A percentile compares a stretch with the other conserved stretches of the same genome.
Evolutionary conservation across 1,284 basidiomycete genomes (phyloP).

Genomic region (Porogramme epimiltina): DNA sequence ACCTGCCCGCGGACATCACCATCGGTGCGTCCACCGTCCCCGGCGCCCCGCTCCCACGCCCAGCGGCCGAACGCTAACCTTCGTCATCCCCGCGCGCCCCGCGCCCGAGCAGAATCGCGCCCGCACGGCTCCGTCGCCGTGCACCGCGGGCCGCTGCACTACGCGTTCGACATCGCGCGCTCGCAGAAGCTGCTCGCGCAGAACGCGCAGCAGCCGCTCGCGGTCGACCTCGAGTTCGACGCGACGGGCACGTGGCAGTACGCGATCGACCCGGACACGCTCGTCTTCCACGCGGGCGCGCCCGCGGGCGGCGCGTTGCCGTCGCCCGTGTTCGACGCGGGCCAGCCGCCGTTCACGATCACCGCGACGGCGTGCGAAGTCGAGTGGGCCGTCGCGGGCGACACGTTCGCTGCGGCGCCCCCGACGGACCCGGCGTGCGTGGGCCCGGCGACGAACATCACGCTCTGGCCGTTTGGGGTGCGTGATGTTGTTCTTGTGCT

Average conservation of each 20-base stretch:
- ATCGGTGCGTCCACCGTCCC: slow-evolving; percentile 36
- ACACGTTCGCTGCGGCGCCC: slow-evolving; percentile 51
- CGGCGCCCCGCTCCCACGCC: not conserved
- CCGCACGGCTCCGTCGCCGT: slow-evolving; percentile 56
- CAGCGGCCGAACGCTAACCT: not conserved
- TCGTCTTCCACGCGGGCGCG: slow-evolving; percentile 44
- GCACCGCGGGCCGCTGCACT: slow-evolving; percentile 58
- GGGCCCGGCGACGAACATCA: slow-evolving; percentile 45
- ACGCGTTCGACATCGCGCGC: slow-evolving; percentile 52
- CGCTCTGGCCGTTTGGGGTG: slow-evolving; percentile 54
- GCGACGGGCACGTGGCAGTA: slow-evolving; percentile 52
- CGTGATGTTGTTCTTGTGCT: slow-evolving; percentile 31
- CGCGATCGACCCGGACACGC: slow-evolving; percentile 56
- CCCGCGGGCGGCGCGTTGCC: slow-evolving; percentile 44
- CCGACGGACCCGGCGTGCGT: slow-evolving; percentile 49
- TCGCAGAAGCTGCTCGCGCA: slow-evolving; percentile 44
- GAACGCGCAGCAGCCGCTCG: slow-evolving; percentile 49
- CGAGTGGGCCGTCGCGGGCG: slow-evolving; percentile 49
- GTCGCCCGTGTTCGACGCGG: slow-evolving; percentile 56
- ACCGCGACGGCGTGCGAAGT: slow-evolving; percentile 53
- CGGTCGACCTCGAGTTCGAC: slow-evolving; percentile 55
- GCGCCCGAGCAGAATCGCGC: slow-evolving; percentile 42
- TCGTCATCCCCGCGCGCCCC: not conserved
- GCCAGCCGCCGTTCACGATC: slow-evolving; percentile 52
- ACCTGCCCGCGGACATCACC: slow-evolving; percentile 51